Conservation (phyloP, 352 stramenopile genomes). For the Lagenidium giganteum region DNA sequence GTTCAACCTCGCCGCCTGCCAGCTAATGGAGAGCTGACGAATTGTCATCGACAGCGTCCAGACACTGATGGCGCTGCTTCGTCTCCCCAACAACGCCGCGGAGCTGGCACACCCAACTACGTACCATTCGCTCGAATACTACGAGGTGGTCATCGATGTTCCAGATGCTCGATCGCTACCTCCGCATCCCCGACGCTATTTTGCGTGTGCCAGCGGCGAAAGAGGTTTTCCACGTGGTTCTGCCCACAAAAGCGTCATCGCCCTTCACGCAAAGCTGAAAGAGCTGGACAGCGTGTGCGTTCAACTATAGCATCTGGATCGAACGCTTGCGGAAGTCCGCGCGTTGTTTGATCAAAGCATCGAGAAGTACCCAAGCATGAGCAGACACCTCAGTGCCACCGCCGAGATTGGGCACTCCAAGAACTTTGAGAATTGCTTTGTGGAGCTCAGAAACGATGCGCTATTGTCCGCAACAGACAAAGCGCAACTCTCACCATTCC, state of each 20-base stretch:
- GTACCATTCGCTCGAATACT: slow-evolving; percentile 2
- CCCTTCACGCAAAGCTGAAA: slow-evolving; percentile 3
- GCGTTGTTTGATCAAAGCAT: slow-evolving; percentile 6
- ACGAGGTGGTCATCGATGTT: slow-evolving; percentile 9
- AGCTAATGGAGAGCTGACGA: slow-evolving; percentile 1
- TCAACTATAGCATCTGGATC: slow-evolving; percentile 1
- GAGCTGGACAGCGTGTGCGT: slow-evolving; percentile 14
- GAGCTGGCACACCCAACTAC: not conserved
- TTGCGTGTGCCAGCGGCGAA: slow-evolving; percentile 5
- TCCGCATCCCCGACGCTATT: slow-evolving; percentile 9
- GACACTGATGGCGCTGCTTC: not conserved
- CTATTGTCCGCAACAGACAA: slow-evolving; percentile 1
- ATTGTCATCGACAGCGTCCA: slow-evolving; percentile 4
- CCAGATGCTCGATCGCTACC: slow-evolving; percentile 10
- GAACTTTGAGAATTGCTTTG: slow-evolving; percentile 4
- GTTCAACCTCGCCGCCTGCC: too few species aligned
- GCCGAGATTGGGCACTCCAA: slow-evolving; percentile 9
- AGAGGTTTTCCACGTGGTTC: slow-evolving; percentile 8
- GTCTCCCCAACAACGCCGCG: slow-evolving; percentile 1
- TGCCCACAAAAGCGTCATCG: slow-evolving; percentile 4
- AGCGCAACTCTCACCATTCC: not conserved
- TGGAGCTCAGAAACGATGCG: slow-evolving; percentile 7
- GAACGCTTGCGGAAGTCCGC: slow-evolving; percentile 4
- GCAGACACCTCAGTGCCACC: slow-evolving; percentile 1
- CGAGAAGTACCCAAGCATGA: slow-evolving; percentile 12